Evolutionary conservation across 805 yeast species (phyloP).

Genomic region (Sungouiella blattae): DNA sequence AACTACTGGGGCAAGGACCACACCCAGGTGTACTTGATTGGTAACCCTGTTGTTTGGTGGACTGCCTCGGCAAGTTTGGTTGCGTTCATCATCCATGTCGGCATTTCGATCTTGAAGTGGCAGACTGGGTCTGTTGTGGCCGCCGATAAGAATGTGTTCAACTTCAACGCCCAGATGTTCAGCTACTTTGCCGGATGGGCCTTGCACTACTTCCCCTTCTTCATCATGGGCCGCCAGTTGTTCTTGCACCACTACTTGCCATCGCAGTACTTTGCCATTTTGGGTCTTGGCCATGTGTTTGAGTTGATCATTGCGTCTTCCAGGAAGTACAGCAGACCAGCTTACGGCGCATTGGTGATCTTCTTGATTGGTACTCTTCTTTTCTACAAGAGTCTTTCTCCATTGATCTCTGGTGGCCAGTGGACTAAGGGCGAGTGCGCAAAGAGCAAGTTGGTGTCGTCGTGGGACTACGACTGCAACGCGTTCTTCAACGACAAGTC

Average conservation of each 20-base stretch:
- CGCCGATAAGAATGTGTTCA: constrained; percentile 51
- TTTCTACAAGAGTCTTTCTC: constrained; percentile 60
- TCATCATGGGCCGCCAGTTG: constrained; percentile 87
- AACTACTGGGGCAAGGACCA: constrained; percentile 69
- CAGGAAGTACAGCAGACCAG: constrained; percentile 40
- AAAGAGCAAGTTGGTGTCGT: constrained; percentile 50
- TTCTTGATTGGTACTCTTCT: constrained; percentile 49
- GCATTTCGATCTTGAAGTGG: constrained; percentile 54
- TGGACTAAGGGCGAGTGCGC: constrained; percentile 77
- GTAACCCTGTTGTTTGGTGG: constrained; percentile 85
- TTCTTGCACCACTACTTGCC: constrained; percentile 94
- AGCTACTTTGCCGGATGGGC: constrained; percentile 68
- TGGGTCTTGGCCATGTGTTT: constrained; percentile 68
- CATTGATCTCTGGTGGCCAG: constrained; percentile 71
- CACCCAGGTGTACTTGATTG: constrained; percentile 65
- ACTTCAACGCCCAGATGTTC: constrained; percentile 61
- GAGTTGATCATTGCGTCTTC: constrained; percentile 44
- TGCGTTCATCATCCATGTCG: constrained; percentile 47
- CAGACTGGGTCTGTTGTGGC: constrained; percentile 48
- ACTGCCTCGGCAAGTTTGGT: constrained; percentile 51
- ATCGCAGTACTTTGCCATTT: constrained; percentile 81
- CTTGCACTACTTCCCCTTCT: constrained; percentile 70
- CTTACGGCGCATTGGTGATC: constrained; percentile 42
- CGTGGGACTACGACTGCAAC: constrained; percentile 90
- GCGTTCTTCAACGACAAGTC: constrained; percentile 39